Evolutionary conservation across 257 asterid species (phyloP).

Genomic region (Ballota nigra): DNA sequence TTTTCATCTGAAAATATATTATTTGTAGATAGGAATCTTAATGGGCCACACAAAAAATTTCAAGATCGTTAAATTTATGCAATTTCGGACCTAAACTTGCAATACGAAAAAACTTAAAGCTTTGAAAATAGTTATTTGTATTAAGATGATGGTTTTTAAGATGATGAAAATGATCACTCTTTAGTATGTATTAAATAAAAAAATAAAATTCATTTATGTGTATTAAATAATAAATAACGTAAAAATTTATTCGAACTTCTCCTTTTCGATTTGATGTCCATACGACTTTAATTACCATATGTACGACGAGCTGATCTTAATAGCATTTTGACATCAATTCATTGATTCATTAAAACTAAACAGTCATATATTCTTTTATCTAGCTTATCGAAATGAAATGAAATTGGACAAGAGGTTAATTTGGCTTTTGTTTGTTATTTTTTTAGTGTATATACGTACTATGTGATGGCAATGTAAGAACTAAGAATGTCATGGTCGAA

Average conservation of each 20-base stretch:
- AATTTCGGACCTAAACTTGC: too few relatives aligned
- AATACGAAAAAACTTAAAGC: too few relatives aligned
- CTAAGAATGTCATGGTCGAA: too few relatives aligned
- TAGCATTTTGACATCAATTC: background rate
- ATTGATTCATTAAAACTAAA: background rate
- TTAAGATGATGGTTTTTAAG: conserved; percentile 19
- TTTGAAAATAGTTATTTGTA: too few relatives aligned
- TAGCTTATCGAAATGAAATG: background rate
- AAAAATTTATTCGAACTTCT: background rate
- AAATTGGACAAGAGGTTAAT: background rate
- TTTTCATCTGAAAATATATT: too few relatives aligned
- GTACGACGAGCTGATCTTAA: background rate
- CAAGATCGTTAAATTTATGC: too few relatives aligned
- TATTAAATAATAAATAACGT: background rate
- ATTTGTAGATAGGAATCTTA: too few relatives aligned
- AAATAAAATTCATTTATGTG: background rate
- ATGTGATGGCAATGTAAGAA: too few relatives aligned
- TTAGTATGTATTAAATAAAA: background rate
- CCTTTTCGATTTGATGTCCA: conserved; percentile 1
- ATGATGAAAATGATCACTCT: conserved; percentile 22
- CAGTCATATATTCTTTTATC: background rate
- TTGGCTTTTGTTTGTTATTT: too few relatives aligned
- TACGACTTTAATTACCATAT: background rate
- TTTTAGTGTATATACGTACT: too few relatives aligned
- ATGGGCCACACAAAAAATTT: too few relatives aligned